These are phyloP conservation scores for Flaveria ramosissima DNA, from an alignment of 129 eudicot genomes.

Conservation along the genomic window DNA sequence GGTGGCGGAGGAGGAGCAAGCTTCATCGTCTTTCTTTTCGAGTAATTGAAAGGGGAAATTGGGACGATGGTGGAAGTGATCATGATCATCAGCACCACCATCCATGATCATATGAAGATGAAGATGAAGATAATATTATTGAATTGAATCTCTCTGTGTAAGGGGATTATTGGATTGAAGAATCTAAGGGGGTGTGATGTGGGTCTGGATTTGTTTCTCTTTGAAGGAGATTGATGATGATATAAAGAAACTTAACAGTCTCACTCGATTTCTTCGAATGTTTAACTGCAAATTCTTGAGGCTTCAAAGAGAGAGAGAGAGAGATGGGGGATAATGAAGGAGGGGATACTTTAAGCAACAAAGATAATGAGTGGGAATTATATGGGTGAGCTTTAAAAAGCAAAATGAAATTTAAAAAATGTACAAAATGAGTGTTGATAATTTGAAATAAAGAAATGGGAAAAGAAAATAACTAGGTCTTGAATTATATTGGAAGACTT, in stretches of 20 bases:
- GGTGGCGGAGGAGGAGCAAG: conserved; percentile 48
- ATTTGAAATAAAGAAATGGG: neutral
- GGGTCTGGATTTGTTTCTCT: conserved; percentile 43
- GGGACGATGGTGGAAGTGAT: conserved; percentile 67
- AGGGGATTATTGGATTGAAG: conserved; percentile 12
- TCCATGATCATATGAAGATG: conserved; percentile 58
- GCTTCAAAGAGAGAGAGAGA: conserved; percentile 36
- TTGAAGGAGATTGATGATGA: conserved; percentile 9
- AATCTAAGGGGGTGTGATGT: conserved; percentile 10
- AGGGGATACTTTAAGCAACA: conserved; percentile 67
- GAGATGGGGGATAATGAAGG: conserved; percentile 43
- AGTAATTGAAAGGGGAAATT: conserved; percentile 77
- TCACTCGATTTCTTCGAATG: conserved; percentile 21
- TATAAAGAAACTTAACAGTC: conserved; percentile 14
- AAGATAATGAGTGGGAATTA: conserved; percentile 97
- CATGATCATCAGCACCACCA: conserved; percentile 64
- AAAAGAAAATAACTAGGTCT: conserved; percentile 9
- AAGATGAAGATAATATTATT: no score
- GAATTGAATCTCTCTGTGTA: conserved; percentile 2
- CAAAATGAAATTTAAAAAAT: conserved; percentile 22
- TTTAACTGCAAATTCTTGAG: conserved; percentile 5
- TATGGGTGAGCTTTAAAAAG: conserved; percentile 78
- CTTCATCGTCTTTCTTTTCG: conserved; percentile 76
- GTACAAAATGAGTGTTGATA: neutral
- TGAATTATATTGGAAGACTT: neutral